Percentiles rank a stretch among this genome's conserved stretches.
These are phyloP conservation scores for Citeromyces matritensis DNA, from an alignment of 805 yeast species.

Conservation along the genomic window DNA sequence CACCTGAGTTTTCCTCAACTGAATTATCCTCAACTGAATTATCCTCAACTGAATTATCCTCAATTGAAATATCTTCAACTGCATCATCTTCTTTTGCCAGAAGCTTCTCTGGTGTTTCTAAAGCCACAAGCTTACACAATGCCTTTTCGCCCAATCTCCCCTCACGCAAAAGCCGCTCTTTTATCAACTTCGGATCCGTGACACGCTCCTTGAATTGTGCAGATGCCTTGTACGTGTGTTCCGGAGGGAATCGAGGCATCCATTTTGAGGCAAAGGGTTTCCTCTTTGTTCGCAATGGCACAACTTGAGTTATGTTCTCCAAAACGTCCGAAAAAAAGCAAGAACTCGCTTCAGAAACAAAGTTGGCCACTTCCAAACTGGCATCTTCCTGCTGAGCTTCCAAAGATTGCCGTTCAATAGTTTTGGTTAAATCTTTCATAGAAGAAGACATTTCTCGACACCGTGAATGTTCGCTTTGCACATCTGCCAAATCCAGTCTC, in stretches of 20 bases:
- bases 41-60: slow-evolving; percentile 13
- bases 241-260: slow-evolving; percentile 87
- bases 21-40: slow-evolving; percentile 7
- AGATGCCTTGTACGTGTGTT: slow-evolving; percentile 76
- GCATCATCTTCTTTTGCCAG: background rate
- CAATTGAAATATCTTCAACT: too few relatives aligned
- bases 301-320: slow-evolving; percentile 30
- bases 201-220: slow-evolving; percentile 48
- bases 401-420: slow-evolving; percentile 4
- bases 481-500: slow-evolving; percentile 19
- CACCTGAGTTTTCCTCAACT: slow-evolving; percentile 1
- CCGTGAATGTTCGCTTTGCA: slow-evolving; percentile 18
- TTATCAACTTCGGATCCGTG: slow-evolving; percentile 55
- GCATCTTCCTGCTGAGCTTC: slow-evolving; percentile 6
- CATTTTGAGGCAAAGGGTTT: slow-evolving; percentile 47
- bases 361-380: slow-evolving; percentile 14
- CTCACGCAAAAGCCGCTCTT: slow-evolving; percentile 65
- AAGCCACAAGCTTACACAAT: slow-evolving; percentile 35
- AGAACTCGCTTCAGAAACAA: slow-evolving; percentile 28
- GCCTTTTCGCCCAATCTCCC: slow-evolving; percentile 73
- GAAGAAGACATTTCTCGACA: too few relatives aligned
- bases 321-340: slow-evolving; percentile 38
- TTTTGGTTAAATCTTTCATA: slow-evolving; percentile 2
- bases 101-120: background rate
- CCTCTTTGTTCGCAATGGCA: slow-evolving; percentile 30